Evolutionary conservation across 179 eudicot genomes (phyloP).

Genomic region (Gypsophila paniculata): DNA sequence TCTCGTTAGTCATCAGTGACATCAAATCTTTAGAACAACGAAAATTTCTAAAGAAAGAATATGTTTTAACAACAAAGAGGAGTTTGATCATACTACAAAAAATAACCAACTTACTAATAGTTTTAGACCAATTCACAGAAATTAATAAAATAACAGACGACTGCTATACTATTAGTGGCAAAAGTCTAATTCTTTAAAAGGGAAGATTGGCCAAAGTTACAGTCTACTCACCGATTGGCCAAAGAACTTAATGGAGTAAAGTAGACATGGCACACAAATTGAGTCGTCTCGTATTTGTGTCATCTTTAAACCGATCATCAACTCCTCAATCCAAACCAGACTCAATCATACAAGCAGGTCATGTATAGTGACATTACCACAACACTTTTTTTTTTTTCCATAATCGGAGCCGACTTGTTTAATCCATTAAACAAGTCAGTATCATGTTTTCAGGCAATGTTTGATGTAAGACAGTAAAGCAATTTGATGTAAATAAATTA

Average conservation of each 20-base stretch:
- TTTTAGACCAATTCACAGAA: background rate
- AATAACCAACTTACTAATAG: background rate
- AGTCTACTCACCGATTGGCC: background rate
- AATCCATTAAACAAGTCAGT: too few relatives aligned
- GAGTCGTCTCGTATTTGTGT: too few relatives aligned
- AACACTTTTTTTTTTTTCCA: too few relatives aligned
- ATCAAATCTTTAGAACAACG: background rate
- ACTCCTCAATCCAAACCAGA: too few relatives aligned
- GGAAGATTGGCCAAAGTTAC: background rate
- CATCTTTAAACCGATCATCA: too few relatives aligned
- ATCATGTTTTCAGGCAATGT: too few relatives aligned
- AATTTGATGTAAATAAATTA: background rate
- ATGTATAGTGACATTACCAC: too few relatives aligned
- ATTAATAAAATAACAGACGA: slow-evolving; percentile 2
- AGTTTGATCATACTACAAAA: background rate
- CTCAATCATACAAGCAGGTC: too few relatives aligned
- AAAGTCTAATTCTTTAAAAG: background rate
- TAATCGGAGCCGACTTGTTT: too few relatives aligned
- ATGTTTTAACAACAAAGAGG: background rate
- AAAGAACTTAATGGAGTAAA: too few relatives aligned
- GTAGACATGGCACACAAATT: too few relatives aligned
- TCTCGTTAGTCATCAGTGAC: slow-evolving; percentile 6
- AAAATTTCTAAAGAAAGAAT: background rate
- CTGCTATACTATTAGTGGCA: slow-evolving; percentile 8
- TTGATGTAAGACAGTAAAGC: background rate